phyloP scores from a whole-genome alignment of 768 basidiomycete species.

The Pisolithus sp. region DNA sequence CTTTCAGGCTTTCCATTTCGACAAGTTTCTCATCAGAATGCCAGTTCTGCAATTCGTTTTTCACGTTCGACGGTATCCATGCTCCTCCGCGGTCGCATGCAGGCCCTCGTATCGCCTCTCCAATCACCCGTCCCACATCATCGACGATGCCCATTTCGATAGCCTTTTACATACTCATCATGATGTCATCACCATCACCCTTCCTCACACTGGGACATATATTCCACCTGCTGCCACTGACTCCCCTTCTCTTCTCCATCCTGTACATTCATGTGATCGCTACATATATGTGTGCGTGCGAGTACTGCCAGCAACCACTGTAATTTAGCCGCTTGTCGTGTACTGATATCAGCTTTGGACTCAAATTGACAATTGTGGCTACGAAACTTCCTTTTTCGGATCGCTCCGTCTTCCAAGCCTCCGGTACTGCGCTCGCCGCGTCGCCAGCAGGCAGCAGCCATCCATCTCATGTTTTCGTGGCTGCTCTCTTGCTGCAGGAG shows the following conservation, averaged over 20 bases:
- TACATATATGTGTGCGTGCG: too few species aligned
- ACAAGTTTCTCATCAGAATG: neutral
- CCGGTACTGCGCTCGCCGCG: neutral
- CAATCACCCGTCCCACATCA: constrained; percentile 1
- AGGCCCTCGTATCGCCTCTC: constrained; percentile 1
- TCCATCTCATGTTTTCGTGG: constrained; percentile 20
- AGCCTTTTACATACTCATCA: constrained; percentile 1
- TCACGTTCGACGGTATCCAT: neutral
- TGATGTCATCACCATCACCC: neutral
- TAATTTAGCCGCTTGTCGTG: neutral
- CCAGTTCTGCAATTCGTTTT: neutral
- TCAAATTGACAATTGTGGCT: neutral
- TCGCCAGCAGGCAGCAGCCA: neutral
- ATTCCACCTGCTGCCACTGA: neutral
- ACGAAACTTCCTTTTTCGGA: constrained; percentile 7
- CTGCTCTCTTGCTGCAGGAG: constrained; percentile 24
- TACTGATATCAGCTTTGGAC: neutral
- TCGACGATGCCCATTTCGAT: neutral
- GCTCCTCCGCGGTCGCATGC: neutral
- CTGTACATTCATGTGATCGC: neutral
- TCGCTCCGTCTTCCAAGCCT: neutral
- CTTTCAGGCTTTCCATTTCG: constrained; percentile 1
- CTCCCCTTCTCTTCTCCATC: neutral
- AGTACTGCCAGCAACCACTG: neutral
- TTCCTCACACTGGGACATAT: neutral